Evolutionary conservation across 768 basidiomycete genomes (phyloP), one percentile per base, ranked within the genome.

Genomic region (Rhodotorula diobovata): DNA sequence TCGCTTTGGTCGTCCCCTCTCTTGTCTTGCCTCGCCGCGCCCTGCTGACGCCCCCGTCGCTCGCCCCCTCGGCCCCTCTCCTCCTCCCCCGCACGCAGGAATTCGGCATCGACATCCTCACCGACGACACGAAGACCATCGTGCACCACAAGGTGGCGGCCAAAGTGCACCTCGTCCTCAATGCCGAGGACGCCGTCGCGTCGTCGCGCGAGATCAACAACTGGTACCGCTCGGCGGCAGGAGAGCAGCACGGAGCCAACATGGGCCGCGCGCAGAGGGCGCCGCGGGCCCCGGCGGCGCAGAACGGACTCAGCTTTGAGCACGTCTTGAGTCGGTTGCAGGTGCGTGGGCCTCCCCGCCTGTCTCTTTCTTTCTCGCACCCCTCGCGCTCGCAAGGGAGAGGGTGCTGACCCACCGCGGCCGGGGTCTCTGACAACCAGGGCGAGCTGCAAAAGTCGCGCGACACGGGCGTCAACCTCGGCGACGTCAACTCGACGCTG

Each of bases 111-210:
- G 96, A 98, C 82, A 99, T 99, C 72, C 91, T 96, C 64, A 90
- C 91, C 72, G 96, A 99, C 78, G 96, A 99, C 83, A 96, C 94
- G 84, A 91, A 91, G 81, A 94, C 91, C 4, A 93, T 97, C 67
- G 88, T 98, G 60, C 96, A 99, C 81, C 94, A 97, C 83, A 98
- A 99, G 81, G 96, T 98, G 63, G 93, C 96, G 18, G 93, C 95
- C 9, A 90, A 91, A 39, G 93, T 93, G 46, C 85, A 91, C 63
- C 93, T 94, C 76, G 86, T 97, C 10, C 88, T 95, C 75, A 86
- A 84, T 0, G 88, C 92, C 53, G 90, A 91, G 69, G 96, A 99
- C 77, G 89, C 86, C 2, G 71, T 74, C 23, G 69, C 71, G 21
- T 59, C 72, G n/a, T 65, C 72, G 1, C 68, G 75, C 46, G 73